These are phyloP conservation scores for Diplogelasinospora grovesii DNA, from an alignment of 495 filamentous ascomycete species.

Conservation along the genomic window DNA sequence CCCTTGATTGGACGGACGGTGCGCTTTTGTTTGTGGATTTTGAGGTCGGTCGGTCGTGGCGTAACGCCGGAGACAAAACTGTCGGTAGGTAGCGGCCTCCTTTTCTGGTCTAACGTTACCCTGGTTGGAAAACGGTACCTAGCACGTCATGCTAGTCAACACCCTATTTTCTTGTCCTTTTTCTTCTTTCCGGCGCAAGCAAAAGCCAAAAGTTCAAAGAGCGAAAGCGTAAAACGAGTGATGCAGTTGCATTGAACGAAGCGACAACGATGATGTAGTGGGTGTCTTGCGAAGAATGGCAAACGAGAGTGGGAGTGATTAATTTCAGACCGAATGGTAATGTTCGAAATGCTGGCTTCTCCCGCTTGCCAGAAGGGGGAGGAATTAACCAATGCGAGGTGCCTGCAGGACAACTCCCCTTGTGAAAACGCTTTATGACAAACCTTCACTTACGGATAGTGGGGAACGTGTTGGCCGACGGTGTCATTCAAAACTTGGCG, in stretches of 20 bases:
- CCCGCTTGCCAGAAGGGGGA: neutral
- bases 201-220: conserved; percentile 1
- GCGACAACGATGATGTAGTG: conserved; percentile 19
- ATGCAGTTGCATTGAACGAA: conserved; percentile 11
- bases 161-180: neutral
- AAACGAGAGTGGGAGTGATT: conserved; percentile 4
- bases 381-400: conserved; percentile 13
- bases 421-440: too few species aligned
- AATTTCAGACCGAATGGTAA: conserved; percentile 8
- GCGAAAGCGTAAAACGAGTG: conserved; percentile 11
- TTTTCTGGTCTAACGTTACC: conserved; percentile 3
- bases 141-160: conserved; percentile 1
- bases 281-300: conserved; percentile 8
- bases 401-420: conserved; percentile 11
- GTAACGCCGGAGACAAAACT: conserved; percentile 14
- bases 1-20: conserved; percentile 14
- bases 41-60: conserved; percentile 11
- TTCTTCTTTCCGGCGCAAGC: neutral
- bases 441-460: too few species aligned
- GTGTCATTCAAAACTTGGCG: too few species aligned
- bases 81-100: conserved; percentile 8
- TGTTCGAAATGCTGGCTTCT: conserved; percentile 11
- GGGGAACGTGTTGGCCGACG: too few species aligned
- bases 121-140: neutral
- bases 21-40: conserved; percentile 12